These are phyloP conservation scores for Xylaria polymorpha DNA, from an alignment of 2,329 filamentous ascomycete species.

Conservation along the genomic window DNA sequence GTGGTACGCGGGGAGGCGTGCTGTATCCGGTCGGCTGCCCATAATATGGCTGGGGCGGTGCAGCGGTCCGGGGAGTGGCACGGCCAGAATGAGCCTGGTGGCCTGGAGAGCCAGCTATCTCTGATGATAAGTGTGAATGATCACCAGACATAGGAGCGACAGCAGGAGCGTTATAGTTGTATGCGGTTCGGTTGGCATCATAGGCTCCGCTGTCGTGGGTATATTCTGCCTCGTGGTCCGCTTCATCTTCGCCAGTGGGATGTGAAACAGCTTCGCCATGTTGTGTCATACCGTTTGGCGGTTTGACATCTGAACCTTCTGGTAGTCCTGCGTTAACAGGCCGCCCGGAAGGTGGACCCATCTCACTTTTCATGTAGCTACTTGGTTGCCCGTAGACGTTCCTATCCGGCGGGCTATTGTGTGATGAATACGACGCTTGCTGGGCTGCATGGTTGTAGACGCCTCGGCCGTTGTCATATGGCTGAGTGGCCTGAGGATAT, in stretches of 20 bases:
- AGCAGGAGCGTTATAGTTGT: constrained; percentile 79
- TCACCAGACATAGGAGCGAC: constrained; percentile 76
- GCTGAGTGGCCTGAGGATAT: constrained; percentile 75
- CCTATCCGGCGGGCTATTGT: constrained; percentile 68
- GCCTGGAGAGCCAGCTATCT: constrained; percentile 83
- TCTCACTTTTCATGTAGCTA: constrained; percentile 84
- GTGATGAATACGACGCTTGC: constrained; percentile 76
- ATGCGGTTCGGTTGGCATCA: constrained; percentile 76
- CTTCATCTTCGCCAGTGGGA: constrained; percentile 70
- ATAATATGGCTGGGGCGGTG: constrained; percentile 79
- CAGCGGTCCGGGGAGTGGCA: constrained; percentile 84
- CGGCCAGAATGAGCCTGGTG: constrained; percentile 85
- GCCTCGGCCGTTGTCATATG: constrained; percentile 80
- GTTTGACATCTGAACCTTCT: constrained; percentile 73
- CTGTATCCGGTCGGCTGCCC: constrained; percentile 74
- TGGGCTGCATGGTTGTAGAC: constrained; percentile 77
- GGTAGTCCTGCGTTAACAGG: constrained; percentile 68
- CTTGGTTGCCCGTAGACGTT: constrained; percentile 74
- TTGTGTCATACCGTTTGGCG: constrained; percentile 74
- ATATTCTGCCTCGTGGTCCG: constrained; percentile 85
- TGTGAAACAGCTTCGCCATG: constrained; percentile 66
- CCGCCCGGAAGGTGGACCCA: constrained; percentile 81
- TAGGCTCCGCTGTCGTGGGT: constrained; percentile 84
- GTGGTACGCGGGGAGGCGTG: constrained; percentile 77
- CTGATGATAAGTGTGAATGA: constrained; percentile 79